These are phyloP conservation scores for Leucocoprinus leucothites DNA, from an alignment of 768 basidiomycete genomes.

Conservation along the genomic window DNA sequence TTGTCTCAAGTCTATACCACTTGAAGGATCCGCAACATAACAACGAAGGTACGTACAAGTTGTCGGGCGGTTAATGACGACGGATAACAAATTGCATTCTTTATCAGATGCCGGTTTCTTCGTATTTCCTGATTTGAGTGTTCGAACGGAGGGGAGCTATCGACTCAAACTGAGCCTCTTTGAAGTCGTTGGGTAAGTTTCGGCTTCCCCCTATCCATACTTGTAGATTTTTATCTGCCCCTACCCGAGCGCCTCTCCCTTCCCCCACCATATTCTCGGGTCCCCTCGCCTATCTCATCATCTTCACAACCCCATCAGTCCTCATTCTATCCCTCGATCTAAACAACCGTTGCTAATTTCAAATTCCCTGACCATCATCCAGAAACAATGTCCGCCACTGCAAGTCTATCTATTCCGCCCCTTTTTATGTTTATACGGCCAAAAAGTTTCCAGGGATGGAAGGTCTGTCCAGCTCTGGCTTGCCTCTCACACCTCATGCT, in stretches of 20 bases:
- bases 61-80: background rate
- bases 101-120: slow-evolving; percentile 86
- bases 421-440: slow-evolving; percentile 93
- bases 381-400: slow-evolving; percentile 88
- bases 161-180: slow-evolving; percentile 70
- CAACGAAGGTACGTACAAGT: slow-evolving; percentile 35
- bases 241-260: slow-evolving; percentile 4
- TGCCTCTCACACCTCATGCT: background rate
- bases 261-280: background rate
- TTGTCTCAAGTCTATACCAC: slow-evolving; percentile 89
- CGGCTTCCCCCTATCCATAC: background rate
- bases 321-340: background rate
- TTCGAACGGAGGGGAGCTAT: slow-evolving; percentile 90
- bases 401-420: slow-evolving; percentile 82
- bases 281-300: background rate
- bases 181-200: slow-evolving; percentile 85
- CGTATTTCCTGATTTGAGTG: slow-evolving; percentile 92
- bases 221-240: slow-evolving; percentile 7
- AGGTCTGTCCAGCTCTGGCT: slow-evolving; percentile 43
- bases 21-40: slow-evolving; percentile 67
- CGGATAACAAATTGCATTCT: slow-evolving; percentile 12
- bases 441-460: slow-evolving; percentile 98
- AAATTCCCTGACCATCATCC: slow-evolving; percentile 2
- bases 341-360: too few relatives aligned
- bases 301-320: background rate